These are phyloP conservation scores for Vitis hybrid DNA, from an alignment of 177 flowering plant species.

Conservation along the genomic window DNA sequence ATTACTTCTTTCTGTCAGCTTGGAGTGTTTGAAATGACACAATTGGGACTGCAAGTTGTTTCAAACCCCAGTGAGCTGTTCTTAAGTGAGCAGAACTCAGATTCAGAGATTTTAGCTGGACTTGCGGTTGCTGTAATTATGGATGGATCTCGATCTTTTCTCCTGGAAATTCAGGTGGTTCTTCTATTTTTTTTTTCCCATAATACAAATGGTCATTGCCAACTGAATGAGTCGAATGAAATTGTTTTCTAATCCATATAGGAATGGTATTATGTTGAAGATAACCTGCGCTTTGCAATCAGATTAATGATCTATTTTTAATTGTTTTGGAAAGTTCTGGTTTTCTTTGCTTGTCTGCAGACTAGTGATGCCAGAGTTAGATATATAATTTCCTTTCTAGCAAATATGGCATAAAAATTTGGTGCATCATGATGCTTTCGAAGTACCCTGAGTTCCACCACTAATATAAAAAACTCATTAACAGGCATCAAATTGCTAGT, in stretches of 20 bases:
- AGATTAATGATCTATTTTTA: not conserved
- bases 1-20: conserved; percentile 50
- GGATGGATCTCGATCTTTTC: conserved; percentile 90
- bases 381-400: not conserved
- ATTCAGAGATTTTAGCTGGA: conserved; percentile 83
- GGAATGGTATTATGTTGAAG: not conserved
- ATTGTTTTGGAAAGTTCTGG: too few species aligned
- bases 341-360: too few species aligned
- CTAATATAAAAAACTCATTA: not conserved
- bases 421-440: not conserved
- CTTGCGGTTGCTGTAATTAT: conserved; percentile 82
- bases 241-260: not conserved
- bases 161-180: conserved; percentile 86
- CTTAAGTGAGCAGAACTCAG: conserved; percentile 56
- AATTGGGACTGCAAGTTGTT: conserved; percentile 76
- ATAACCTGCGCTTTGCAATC: not conserved
- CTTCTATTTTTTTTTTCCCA: not conserved
- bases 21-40: conserved; percentile 93
- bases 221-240: not conserved
- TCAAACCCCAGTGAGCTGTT: conserved; percentile 86
- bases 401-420: not conserved
- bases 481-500: not conserved
- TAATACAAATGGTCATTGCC: not conserved
- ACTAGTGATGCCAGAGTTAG: not conserved
- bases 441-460: not conserved